Evolutionary conservation across 768 basidiomycete species (phyloP).

Genomic region (Termitomyces sp.): DNA sequence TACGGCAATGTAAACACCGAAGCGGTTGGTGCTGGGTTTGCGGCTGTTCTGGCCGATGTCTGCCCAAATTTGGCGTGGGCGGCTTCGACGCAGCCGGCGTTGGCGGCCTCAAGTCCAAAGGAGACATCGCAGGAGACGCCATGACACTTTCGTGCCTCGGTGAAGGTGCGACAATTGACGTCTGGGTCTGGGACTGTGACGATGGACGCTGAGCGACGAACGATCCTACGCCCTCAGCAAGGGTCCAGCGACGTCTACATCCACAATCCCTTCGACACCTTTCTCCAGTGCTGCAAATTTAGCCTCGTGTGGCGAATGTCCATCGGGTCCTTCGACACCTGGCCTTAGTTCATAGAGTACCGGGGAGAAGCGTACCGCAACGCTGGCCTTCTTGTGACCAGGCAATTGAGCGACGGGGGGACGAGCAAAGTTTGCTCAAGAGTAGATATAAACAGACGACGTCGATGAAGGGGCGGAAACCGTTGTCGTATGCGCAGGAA

Average conservation of each 20-base stretch:
- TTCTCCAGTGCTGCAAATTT: slow-evolving; percentile 60
- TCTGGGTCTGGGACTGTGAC: slow-evolving; percentile 14
- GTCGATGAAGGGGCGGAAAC: slow-evolving; percentile 28
- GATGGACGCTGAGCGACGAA: slow-evolving; percentile 28
- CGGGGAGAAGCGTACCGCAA: slow-evolving; percentile 92
- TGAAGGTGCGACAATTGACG: slow-evolving; percentile 41
- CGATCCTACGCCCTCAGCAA: slow-evolving; percentile 14
- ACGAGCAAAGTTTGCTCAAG: slow-evolving; percentile 88
- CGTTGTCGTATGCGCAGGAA: slow-evolving; percentile 28
- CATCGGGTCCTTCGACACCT: slow-evolving; percentile 33
- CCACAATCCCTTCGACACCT: slow-evolving; percentile 53
- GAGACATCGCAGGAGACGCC: slow-evolving; percentile 53
- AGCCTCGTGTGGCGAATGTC: slow-evolving; percentile 20
- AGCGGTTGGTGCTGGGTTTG: slow-evolving; percentile 25
- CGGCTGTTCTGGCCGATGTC: slow-evolving; percentile 10
- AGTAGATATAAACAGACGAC: slow-evolving; percentile 87
- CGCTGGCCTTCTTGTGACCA: slow-evolving; percentile 92
- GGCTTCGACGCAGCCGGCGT: slow-evolving; percentile 60
- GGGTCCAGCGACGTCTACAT: slow-evolving; percentile 55
- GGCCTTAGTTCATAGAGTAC: slow-evolving; percentile 86
- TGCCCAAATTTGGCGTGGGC: slow-evolving; percentile 36
- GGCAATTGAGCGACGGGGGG: slow-evolving; percentile 93
- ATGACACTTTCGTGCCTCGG: slow-evolving; percentile 30
- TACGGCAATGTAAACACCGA: slow-evolving; percentile 89
- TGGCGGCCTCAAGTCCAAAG: slow-evolving; percentile 47